Evolutionary conservation across 345 rosid species (phyloP).

Genomic region (Boechera retrofracta): DNA sequence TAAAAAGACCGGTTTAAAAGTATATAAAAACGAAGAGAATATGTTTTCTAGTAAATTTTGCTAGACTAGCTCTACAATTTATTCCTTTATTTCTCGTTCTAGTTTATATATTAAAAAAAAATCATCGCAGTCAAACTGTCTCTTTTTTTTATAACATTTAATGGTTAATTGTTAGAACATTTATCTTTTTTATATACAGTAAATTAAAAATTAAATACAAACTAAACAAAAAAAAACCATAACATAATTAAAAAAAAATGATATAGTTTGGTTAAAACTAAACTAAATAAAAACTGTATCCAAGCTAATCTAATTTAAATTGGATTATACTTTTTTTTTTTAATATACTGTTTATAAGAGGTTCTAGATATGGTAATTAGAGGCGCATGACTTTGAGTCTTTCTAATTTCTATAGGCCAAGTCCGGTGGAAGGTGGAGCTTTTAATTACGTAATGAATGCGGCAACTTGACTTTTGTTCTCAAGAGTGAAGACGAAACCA

Average conservation of each 20-base stretch:
- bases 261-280: no score
- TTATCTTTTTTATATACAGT: no score
- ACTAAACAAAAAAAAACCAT: no score
- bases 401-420: constrained; percentile 20
- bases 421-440: constrained; percentile 35
- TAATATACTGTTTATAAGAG: not conserved
- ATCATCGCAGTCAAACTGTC: no score
- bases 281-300: no score
- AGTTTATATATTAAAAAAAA: not conserved
- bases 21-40: not conserved
- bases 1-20: not conserved
- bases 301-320: not conserved
- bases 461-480: constrained; percentile 36
- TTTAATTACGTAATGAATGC: constrained; percentile 34
- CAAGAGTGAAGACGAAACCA: constrained; percentile 21
- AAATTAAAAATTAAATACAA: no score
- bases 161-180: no score
- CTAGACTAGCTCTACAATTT: not conserved
- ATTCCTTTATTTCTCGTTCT: not conserved
- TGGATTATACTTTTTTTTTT: not conserved
- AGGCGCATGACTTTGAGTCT: not conserved
- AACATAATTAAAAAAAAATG: no score
- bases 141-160: no score
- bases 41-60: not conserved
- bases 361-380: not conserved